Conservation (phyloP, 2,329 filamentous ascomycete species). For the Albifimbria verrucaria region DNA sequence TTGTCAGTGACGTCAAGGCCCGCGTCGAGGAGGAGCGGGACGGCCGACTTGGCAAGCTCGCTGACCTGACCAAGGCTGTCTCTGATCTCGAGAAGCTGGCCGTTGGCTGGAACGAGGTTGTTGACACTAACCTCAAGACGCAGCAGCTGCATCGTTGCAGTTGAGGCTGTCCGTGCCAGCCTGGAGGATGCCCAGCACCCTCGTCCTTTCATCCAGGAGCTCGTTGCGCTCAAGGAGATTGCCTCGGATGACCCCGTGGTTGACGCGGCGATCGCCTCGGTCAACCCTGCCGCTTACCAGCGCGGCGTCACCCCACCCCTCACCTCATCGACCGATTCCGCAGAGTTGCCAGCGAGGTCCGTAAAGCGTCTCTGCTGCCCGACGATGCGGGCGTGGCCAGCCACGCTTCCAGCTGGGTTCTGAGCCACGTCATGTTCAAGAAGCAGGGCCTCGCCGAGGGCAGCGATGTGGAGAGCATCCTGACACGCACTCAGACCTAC, state of each 20-base stretch:
- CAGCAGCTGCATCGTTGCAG: constrained; percentile 94
- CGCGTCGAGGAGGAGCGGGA: constrained; percentile 87
- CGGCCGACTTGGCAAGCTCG: constrained; percentile 80
- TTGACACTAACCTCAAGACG: constrained; percentile 86
- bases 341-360: constrained; percentile 84
- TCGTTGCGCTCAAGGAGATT: constrained; percentile 92
- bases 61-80: constrained; percentile 74
- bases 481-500: constrained; percentile 83
- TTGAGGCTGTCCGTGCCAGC: constrained; percentile 85
- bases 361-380: constrained; percentile 89
- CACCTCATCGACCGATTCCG: constrained; percentile 96
- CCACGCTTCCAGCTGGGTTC: constrained; percentile 82
- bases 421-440: constrained; percentile 95
- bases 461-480: constrained; percentile 88
- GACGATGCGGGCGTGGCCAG: constrained; percentile 93
- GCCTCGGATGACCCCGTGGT: constrained; percentile 81
- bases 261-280: constrained; percentile 90
- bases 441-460: constrained; percentile 83
- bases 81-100: constrained; percentile 84
- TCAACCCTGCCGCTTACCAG: constrained; percentile 92
- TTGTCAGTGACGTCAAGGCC: constrained; percentile 71
- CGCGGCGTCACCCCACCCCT: constrained; percentile 79
- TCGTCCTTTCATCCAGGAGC: constrained; percentile 84
- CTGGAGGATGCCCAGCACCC: constrained; percentile 70
- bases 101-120: constrained; percentile 82